Evolutionary conservation across 352 stramenopile species (phyloP).

Genomic region (Phytophthora multivora): DNA sequence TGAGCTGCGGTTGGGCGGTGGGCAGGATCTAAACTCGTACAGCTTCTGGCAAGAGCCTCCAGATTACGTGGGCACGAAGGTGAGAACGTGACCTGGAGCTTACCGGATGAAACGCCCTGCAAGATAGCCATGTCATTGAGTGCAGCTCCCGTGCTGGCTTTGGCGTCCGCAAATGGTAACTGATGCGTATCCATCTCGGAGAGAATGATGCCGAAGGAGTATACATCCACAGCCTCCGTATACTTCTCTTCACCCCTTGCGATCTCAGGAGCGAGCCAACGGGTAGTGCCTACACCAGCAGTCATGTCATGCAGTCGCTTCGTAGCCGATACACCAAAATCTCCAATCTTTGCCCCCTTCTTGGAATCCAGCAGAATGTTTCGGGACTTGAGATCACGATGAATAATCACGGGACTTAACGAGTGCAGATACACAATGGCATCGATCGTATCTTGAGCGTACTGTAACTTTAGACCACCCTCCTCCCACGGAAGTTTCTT

Average conservation of each 20-base stretch:
- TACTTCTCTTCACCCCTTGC: constrained; percentile 64
- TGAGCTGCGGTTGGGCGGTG: constrained; percentile 57
- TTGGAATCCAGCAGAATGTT: constrained; percentile 70
- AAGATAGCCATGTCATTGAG: constrained; percentile 68
- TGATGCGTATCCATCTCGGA: constrained; percentile 72
- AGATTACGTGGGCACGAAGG: constrained; percentile 51
- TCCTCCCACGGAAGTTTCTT: constrained; percentile 32
- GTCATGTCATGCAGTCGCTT: constrained; percentile 70
- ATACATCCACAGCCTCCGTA: constrained; percentile 70
- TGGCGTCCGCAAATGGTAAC: constrained; percentile 61
- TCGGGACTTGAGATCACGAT: constrained; percentile 75
- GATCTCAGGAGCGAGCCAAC: constrained; percentile 71
- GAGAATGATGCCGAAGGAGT: constrained; percentile 74
- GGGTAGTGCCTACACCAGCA: constrained; percentile 58
- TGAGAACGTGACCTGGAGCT: constrained; percentile 47
- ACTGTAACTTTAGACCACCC: constrained; percentile 47
- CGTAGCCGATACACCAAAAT: constrained; percentile 68
- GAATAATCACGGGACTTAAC: constrained; percentile 63
- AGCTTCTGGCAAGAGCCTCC: constrained; percentile 50
- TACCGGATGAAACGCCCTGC: constrained; percentile 53
- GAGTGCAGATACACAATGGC: constrained; percentile 77
- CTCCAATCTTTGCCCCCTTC: constrained; percentile 66
- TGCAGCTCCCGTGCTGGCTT: constrained; percentile 32
- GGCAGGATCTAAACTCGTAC: constrained; percentile 54
- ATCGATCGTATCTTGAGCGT: constrained; percentile 66